Conservation (phyloP, 495 filamentous ascomycete species). For the Podospora australis region DNA sequence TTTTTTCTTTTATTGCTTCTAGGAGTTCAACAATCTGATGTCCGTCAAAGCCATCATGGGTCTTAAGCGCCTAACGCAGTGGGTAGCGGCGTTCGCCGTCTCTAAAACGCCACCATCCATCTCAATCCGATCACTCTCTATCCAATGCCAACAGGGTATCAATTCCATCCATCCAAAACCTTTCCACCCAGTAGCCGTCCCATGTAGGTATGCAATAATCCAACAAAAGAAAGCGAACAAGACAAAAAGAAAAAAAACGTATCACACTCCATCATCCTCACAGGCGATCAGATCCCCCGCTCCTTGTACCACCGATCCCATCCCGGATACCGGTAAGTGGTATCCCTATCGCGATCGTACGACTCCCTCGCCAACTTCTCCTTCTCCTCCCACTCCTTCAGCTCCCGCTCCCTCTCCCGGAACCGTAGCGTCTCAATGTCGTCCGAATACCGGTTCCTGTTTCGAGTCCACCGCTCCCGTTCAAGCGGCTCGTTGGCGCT, state of each 20-base stretch:
- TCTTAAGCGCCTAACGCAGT: not conserved
- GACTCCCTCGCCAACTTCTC: constrained; percentile 8
- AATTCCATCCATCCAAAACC: not conserved
- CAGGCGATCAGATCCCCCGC: not conserved
- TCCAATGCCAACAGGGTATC: too few relatives aligned
- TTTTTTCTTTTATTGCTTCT: not conserved
- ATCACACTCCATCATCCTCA: not conserved
- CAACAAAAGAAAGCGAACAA: not conserved
- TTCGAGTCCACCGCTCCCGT: not conserved
- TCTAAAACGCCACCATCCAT: too few relatives aligned
- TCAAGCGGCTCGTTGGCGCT: not conserved
- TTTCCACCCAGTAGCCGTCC: not conserved
- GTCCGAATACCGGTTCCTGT: constrained; percentile 8
- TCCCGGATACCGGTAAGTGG: not conserved
- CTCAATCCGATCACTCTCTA: too few relatives aligned
- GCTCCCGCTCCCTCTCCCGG: constrained; percentile 4
- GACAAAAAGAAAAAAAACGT: not conserved
- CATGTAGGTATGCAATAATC: not conserved
- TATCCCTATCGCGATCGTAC: not conserved
- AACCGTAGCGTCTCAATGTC: constrained; percentile 9
- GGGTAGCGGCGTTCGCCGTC: not conserved
- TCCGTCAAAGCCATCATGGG: not conserved
- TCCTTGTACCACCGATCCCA: not conserved
- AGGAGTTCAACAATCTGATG: not conserved
- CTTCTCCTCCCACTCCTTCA: constrained; percentile 1